These are phyloP conservation scores for Malassezia cuniculi DNA, from an alignment of 1,284 basidiomycete species.

Conservation along the genomic window DNA sequence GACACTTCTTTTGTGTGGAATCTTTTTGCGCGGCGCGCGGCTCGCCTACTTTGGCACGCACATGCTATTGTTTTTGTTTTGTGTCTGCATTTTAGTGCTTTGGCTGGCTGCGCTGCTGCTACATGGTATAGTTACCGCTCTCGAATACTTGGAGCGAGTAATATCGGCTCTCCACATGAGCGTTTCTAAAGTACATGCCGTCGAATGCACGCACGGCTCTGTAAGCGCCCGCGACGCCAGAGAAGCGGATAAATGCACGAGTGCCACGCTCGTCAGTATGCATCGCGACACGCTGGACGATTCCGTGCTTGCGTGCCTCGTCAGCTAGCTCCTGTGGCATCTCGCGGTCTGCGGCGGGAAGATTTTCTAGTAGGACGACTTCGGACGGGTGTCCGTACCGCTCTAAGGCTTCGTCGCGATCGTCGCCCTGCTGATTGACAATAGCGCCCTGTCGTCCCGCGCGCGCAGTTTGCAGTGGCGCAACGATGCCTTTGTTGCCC, in stretches of 20 bases:
- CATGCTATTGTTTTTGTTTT: neutral
- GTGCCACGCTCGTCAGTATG: slow-evolving; percentile 6
- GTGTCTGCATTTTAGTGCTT: neutral
- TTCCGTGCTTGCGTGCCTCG: slow-evolving; percentile 28
- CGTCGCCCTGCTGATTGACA: slow-evolving; percentile 10
- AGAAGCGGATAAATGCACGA: slow-evolving; percentile 31
- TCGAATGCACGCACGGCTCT: slow-evolving; percentile 22
- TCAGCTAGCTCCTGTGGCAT: slow-evolving; percentile 15
- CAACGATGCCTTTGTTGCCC: slow-evolving; percentile 25
- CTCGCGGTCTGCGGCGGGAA: slow-evolving; percentile 8
- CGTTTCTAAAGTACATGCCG: slow-evolving; percentile 1
- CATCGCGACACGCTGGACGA: slow-evolving; percentile 19
- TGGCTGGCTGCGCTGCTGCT: no score
- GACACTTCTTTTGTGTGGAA: slow-evolving; percentile 4
- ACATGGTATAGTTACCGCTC: slow-evolving; percentile 1
- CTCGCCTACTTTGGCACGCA: no score
- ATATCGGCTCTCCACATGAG: neutral
- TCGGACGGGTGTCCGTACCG: slow-evolving; percentile 16
- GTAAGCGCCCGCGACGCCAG: slow-evolving; percentile 26
- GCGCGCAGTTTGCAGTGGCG: slow-evolving; percentile 15
- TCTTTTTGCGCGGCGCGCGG: no score
- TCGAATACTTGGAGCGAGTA: slow-evolving; percentile 1
- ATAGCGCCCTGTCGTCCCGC: slow-evolving; percentile 10
- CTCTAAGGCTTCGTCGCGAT: slow-evolving; percentile 3
- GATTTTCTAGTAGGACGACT: slow-evolving; percentile 17